Conservation (phyloP, 768 basidiomycete species). For the Russula compacta region DNA sequence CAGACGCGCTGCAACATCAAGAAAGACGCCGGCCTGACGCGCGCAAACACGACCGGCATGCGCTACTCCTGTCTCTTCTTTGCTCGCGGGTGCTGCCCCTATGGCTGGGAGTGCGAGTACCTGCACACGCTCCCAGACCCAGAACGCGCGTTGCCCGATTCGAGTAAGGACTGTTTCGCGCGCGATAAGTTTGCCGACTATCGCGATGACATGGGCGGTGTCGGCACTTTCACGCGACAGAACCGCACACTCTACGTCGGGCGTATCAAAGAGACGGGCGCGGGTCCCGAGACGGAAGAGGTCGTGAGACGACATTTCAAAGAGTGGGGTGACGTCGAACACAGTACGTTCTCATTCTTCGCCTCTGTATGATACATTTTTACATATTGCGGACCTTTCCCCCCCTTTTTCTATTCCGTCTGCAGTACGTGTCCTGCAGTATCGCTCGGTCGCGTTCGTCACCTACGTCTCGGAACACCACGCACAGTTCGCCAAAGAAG, state of each 20-base stretch:
- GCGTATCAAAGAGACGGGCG: constrained; percentile 85
- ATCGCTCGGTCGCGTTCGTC: constrained; percentile 94
- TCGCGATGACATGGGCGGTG: constrained; percentile 99
- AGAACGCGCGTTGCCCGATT: constrained; percentile 65
- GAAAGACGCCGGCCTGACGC: constrained; percentile 84
- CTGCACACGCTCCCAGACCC: constrained; percentile 81
- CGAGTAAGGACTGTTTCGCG: constrained; percentile 93
- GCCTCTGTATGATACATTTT: neutral
- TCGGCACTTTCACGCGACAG: constrained; percentile 89
- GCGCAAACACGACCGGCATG: constrained; percentile 89
- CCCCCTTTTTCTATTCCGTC: neutral
- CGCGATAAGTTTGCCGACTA: constrained; percentile 97
- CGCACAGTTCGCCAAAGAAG: constrained; percentile 95
- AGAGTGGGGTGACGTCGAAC: constrained; percentile 92
- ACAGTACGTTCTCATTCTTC: constrained; percentile 48
- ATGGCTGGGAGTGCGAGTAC: constrained; percentile 97
- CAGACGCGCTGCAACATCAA: constrained; percentile 88
- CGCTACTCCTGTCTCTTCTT: constrained; percentile 95
- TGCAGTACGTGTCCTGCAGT: constrained; percentile 81
- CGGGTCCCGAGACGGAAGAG: constrained; percentile 84
- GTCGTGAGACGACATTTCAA: constrained; percentile 86
- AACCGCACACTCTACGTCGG: constrained; percentile 95
- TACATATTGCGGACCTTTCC: too few species aligned
- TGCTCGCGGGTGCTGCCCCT: constrained; percentile 92
- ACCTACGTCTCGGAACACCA: constrained; percentile 81